Base-by-base conservation (phyloP, 2,329 filamentous ascomycete species). In the Xylaria arbuscula region DNA sequence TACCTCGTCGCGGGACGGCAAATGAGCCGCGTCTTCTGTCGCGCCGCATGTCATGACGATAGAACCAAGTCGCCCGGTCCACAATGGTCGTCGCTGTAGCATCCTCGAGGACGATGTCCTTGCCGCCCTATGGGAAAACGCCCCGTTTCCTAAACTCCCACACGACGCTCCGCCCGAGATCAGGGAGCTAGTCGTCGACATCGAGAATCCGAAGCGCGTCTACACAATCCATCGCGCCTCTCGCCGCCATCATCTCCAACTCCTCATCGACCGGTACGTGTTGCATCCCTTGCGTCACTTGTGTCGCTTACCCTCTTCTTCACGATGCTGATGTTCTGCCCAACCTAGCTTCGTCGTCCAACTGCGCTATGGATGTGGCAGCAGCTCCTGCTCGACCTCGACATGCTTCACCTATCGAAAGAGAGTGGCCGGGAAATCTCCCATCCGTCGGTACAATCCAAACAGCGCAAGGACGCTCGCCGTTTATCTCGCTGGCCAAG, bases 401-500 rank as follows among this genome's bases (percentile, higher is more conserved):
- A 95, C 93, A 15, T 97, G 94, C 81, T 91, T 95, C 76, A 93
- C 90, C 69, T 93, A 88, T 78, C 89, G 92, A 64, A 91, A 87
- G 79, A 87, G 92, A 72, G 82, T 90, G 48, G 86, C 88, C 32
- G 88, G 86, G 40, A 88, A 88, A 71, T 87, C 87, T 0, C 93
- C 93, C 2, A 87, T 93, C 73, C 90, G 93, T 69, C 87, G 91
- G 75, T 96, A 94, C 75, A 97, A 91, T 66, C 87, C 91, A 24
- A 89, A 93, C 54, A 97, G 93, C 75, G 93, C 94, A 9, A 88
- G 93, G 74, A 93, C 92, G 1, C 81, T 97, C 38, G 94, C 94
- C 13, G 88, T 93, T 64, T 93, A 92, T 75, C 85, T 97, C 59
- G 93, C 93, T 10, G 92, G 91, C 75, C 90, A 93, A 76, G 92